Percentiles rank a stretch among this genome's conserved stretches.
Conservation (phyloP, 225 moss, liverwort and hornwort genomes). For the Sphagnum contortum region DNA sequence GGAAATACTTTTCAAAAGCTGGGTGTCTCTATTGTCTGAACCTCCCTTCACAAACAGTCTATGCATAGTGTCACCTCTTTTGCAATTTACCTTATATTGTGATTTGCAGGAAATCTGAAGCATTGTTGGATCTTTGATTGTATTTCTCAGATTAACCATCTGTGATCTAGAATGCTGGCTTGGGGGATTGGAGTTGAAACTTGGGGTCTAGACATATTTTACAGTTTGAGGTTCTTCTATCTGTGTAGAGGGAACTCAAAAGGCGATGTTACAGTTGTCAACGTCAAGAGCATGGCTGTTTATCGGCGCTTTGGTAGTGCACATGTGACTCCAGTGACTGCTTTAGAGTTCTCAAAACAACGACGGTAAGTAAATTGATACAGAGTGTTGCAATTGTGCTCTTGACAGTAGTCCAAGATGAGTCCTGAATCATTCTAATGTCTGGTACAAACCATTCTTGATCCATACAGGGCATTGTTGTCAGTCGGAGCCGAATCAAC, state of each 20-base stretch:
- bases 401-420: too few relatives aligned
- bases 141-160: too few relatives aligned
- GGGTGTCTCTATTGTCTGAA: too few relatives aligned
- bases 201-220: too few relatives aligned
- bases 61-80: too few relatives aligned
- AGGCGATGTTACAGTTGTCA: not conserved
- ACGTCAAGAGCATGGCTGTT: constrained; percentile 1
- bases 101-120: too few relatives aligned
- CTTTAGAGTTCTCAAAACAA: constrained; percentile 2
- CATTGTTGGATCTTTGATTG: too few relatives aligned
- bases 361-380: not conserved
- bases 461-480: constrained; percentile 3
- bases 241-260: constrained; percentile 2
- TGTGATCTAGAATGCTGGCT: too few relatives aligned
- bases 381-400: not conserved
- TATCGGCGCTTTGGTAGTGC: not conserved
- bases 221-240: not conserved
- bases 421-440: not conserved
- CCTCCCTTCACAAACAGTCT: too few relatives aligned
- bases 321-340: not conserved
- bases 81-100: too few relatives aligned
- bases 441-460: not conserved
- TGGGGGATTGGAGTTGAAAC: too few relatives aligned
- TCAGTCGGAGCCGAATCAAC: not conserved
- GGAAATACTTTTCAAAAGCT: too few relatives aligned